Conservation (phyloP, 2,329 filamentous ascomycete species). For the Diaporthe vaccinii region DNA sequence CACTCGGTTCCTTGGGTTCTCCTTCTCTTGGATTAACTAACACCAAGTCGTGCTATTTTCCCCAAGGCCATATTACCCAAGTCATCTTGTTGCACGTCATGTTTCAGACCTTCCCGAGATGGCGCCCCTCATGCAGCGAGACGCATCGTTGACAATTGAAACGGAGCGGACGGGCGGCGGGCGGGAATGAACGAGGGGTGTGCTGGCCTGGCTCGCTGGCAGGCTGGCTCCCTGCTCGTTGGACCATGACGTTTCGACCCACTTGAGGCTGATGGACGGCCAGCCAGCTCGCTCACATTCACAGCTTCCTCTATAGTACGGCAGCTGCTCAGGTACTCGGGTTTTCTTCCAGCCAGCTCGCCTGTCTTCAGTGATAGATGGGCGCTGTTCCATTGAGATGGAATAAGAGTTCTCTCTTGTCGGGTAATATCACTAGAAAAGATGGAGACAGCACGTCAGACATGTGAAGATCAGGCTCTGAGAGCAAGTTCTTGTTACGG, state of each 20-base stretch:
- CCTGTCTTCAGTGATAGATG: neutral
- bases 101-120: slow-evolving; percentile 26
- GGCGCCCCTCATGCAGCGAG: slow-evolving; percentile 3
- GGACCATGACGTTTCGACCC: slow-evolving; percentile 25
- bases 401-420: neutral
- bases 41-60: neutral
- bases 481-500: neutral
- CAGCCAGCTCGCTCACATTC: neutral
- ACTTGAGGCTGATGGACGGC: slow-evolving; percentile 17
- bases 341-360: no score
- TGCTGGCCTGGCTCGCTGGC: neutral
- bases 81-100: slow-evolving; percentile 26
- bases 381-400: neutral
- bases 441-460: neutral
- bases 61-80: neutral
- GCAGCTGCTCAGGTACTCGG: neutral
- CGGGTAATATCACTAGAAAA: neutral
- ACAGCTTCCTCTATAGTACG: neutral
- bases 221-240: slow-evolving; percentile 7
- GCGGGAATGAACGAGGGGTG: slow-evolving; percentile 8
- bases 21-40: neutral
- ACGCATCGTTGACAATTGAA: slow-evolving; percentile 29
- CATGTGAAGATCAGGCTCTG: slow-evolving; percentile 13
- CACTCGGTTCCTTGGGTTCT: neutral
- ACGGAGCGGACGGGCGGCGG: slow-evolving; percentile 13